Conservation (phyloP, 169 alveolate species). For the Plasmodium sp. region DNA sequence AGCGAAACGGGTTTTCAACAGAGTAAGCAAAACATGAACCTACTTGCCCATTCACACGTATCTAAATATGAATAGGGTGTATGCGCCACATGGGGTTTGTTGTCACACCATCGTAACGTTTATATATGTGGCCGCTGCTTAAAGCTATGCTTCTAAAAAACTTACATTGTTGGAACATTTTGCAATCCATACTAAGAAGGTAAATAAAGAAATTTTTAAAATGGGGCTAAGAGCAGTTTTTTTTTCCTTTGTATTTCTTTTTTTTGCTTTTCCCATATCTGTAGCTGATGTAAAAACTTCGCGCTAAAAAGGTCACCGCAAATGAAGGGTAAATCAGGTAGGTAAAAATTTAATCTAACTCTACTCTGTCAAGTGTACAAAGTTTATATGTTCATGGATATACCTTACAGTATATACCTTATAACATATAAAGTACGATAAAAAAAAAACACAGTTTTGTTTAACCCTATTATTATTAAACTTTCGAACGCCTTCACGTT, state of each 20-base stretch:
- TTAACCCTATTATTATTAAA: background rate
- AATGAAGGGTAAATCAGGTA: background rate
- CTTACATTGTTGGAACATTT: constrained; percentile 10
- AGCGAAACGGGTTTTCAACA: background rate
- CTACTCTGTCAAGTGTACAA: background rate
- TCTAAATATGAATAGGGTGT: background rate
- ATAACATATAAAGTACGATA: background rate
- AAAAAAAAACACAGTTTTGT: background rate
- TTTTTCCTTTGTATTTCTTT: background rate
- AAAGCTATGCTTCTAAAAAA: background rate
- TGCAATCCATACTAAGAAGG: constrained; percentile 17
- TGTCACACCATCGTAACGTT: background rate
- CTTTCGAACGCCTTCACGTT: background rate
- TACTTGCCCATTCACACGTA: background rate
- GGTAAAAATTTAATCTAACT: background rate
- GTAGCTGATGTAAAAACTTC: background rate
- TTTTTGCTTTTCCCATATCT: constrained; percentile 7
- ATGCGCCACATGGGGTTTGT: background rate
- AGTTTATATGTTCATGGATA: background rate
- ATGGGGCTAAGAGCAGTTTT: constrained; percentile 4
- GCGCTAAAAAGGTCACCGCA: background rate
- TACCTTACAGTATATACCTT: background rate
- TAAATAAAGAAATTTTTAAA: background rate
- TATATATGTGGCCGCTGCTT: background rate
- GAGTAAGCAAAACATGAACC: background rate